Base-by-base conservation (phyloP, 2,329 filamentous ascomycete species). In the Fusarium equiseti region DNA sequence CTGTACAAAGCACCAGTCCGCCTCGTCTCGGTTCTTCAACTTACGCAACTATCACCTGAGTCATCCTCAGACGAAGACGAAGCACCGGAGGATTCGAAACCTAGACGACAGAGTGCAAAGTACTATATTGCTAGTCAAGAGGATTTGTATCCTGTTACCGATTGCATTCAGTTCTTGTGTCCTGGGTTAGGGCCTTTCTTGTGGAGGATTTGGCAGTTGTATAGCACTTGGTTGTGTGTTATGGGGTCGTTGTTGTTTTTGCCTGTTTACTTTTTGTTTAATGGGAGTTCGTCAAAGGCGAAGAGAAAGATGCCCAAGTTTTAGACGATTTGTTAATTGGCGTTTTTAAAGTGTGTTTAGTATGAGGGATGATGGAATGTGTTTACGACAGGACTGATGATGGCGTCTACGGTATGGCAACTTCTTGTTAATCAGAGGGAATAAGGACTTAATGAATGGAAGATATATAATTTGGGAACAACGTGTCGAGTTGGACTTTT, bases 81-180 rank as follows among this genome's bases (percentile, higher is more conserved):
- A 54, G 71, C 18, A n/a, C 59, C 16, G 43, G 65, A 38, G 32
- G 73, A 35, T 43, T 67, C 8, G 40, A 75, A 18, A 6, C 66
- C 68, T 7, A 65, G 69, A 20, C 63, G 66, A 4, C 74, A 74
- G 35, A 75, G 60, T n/a, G 60, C 68, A 22, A 77, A 71, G 32
- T 96, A 94, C 81, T 92, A 90, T 77, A 95, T 97, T 68, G 79
- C 84, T 9, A 87, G 85, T 20, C 94, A 97, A 77, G 90, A 97
- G 71, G 94, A 97, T 77, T 81, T 95, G 10, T 97, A 97, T 76
- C 92, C 95, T 75, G 84, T 89, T 1, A 90, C 89, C 51, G 91
- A 97, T 72, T 91, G 90, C 68, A 82, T 95, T 66, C 90, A 91
- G 73, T 96, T 97, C 76, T 73, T 95, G 20, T 75, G 87, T 18